phyloP scores from a whole-genome alignment of 345 rosid genomes.

The Populus nigra region DNA sequence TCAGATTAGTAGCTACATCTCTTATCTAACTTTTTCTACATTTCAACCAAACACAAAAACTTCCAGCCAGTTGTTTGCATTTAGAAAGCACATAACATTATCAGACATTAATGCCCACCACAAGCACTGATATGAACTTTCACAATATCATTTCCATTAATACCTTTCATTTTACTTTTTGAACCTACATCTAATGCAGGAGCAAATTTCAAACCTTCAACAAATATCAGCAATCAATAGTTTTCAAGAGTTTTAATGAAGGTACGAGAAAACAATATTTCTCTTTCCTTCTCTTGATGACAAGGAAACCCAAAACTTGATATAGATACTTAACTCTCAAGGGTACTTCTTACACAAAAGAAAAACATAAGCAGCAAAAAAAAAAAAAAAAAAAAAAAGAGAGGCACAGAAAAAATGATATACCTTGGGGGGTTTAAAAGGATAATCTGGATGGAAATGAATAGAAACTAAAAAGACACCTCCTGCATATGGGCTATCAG shows the following conservation, averaged over 20 bases:
- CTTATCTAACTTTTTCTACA: background rate
- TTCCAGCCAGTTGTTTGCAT: background rate
- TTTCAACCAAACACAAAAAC: background rate
- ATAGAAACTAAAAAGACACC: conserved; percentile 42
- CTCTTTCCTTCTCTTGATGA: background rate
- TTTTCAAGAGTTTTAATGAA: background rate
- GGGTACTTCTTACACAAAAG: background rate
- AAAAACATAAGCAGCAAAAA: too few relatives aligned
- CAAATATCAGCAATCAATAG: background rate
- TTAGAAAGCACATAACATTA: background rate
- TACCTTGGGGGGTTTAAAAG: conserved; percentile 46
- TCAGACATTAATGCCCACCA: background rate
- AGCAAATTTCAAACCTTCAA: background rate
- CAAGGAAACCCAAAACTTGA: background rate
- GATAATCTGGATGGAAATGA: conserved; percentile 45
- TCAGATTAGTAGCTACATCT: background rate
- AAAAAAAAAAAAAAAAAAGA: too few relatives aligned
- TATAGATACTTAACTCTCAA: background rate
- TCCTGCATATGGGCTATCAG: conserved; percentile 41
- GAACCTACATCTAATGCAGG: background rate
- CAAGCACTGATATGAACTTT: background rate
- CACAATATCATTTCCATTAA: background rate
- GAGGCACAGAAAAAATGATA: background rate
- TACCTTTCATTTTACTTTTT: background rate
- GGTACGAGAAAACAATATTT: background rate